Base-by-base conservation (phyloP, 148 eudicot genomes). In the Arbutus unedo region DNA sequence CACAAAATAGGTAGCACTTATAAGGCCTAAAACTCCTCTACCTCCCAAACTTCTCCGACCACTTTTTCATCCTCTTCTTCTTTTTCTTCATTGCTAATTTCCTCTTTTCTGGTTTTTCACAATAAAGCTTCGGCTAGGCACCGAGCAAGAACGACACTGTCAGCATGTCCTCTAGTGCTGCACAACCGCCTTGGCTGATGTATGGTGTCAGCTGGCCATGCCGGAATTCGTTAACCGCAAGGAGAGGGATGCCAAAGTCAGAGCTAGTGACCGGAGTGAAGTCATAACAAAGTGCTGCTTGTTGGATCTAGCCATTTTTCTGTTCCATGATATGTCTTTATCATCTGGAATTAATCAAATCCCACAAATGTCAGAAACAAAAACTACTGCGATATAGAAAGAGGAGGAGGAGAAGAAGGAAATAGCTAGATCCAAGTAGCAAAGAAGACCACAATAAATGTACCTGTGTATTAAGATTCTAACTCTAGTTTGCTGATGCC, bases 121-220 rank as follows among this genome's bases (percentile, higher is more conserved):
- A 51, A 53, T 7, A 88, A 54, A 49, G 91, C 88, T 62, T 89
- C 83, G 0, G 68, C 89, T 8, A 91, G 78, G 82, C 91, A 88
- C 76, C 89, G 83, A 9, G 90, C 91, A 70, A 91, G 87, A 51
- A 89, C 83, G 1, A 89, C 81, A 41, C 86, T 64, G 70, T 91
- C 38, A 0, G 38, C 38, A 31, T 31, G 38, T 31, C 91, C 38
- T 91, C 91, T 21, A 91, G 62, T 2, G 91, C 81, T 16, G 89
- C 86, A 50, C 93, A 89, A 7, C 89, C 91, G 5, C 93, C 93
- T 84, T 91, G 93, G 0, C 89, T 89, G 41, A 91, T 47, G 68
- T 91, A 90, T 0, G 93, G 93, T 59, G 91, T 89, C 93, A 91
- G 89, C 15, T 90, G 93, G 38, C 38, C 38, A 31, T 31, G 38